These are phyloP conservation scores for Pseudonitzschia delicatissima DNA, from an alignment of 108 stramenopile species.

Conservation along the genomic window DNA sequence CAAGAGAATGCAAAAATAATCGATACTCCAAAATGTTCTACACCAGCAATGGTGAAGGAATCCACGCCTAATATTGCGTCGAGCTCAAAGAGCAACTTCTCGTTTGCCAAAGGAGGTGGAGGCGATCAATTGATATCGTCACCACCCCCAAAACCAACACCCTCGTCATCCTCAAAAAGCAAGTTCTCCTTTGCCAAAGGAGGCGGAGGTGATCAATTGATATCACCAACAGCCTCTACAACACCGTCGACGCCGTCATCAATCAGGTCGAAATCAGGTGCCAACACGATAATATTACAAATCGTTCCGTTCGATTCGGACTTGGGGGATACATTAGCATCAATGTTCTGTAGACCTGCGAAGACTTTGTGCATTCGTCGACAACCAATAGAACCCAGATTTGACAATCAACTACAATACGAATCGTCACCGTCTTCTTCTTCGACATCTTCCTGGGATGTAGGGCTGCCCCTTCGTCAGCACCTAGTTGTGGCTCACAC, in stretches of 20 bases:
- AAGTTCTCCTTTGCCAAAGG: constrained; percentile 62
- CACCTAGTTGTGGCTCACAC: constrained; percentile 19
- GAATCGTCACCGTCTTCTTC: not conserved
- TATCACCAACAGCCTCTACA: constrained; percentile 18
- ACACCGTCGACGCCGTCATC: not conserved
- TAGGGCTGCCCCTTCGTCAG: constrained; percentile 11
- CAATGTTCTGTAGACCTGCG: constrained; percentile 20
- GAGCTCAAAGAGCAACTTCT: constrained; percentile 50
- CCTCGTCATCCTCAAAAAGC: constrained; percentile 15
- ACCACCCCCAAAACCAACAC: constrained; percentile 5
- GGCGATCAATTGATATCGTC: constrained; percentile 47
- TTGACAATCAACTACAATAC: too few relatives aligned
- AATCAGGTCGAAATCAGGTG: not conserved
- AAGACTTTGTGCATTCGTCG: not conserved
- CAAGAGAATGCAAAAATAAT: not conserved
- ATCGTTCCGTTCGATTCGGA: constrained; percentile 28
- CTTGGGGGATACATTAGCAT: constrained; percentile 18
- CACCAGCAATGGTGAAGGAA: not conserved
- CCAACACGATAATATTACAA: not conserved
- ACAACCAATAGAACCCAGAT: not conserved
- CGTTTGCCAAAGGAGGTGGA: constrained; percentile 58
- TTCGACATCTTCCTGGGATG: not conserved
- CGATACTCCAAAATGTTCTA: not conserved
- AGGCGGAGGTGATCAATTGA: constrained; percentile 50
- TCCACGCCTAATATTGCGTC: constrained; percentile 14